Evolutionary conservation across 1,139 yeast genomes (phyloP).

Genomic region (Yamadazyma siamensis): DNA sequence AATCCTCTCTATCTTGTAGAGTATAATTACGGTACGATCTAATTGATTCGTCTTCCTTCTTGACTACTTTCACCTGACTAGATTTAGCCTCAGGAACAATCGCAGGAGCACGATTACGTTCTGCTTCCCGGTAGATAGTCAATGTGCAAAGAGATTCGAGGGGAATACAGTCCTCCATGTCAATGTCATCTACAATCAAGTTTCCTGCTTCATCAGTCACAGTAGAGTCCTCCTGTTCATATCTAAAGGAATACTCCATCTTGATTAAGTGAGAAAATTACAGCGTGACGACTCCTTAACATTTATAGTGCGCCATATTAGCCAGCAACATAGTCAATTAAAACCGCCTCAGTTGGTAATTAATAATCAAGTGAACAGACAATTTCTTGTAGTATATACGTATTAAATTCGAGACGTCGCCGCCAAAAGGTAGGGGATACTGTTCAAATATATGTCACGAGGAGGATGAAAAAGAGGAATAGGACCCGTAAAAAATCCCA

Average conservation of each 20-base stretch:
- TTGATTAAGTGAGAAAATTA: slow-evolving; percentile 1
- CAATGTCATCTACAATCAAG: slow-evolving; percentile 6
- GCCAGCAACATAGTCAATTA: neutral
- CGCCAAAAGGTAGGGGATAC: slow-evolving; percentile 1
- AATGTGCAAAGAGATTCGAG: slow-evolving; percentile 4
- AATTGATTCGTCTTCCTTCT: slow-evolving; percentile 1
- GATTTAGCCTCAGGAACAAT: slow-evolving; percentile 3
- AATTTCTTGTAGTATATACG: too few species aligned
- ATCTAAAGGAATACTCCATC: slow-evolving; percentile 7
- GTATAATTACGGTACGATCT: slow-evolving; percentile 5
- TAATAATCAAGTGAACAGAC: slow-evolving; percentile 1
- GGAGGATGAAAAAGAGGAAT: slow-evolving; percentile 1
- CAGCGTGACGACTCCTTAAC: too few species aligned
- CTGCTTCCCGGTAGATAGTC: slow-evolving; percentile 2
- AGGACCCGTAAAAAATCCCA: slow-evolving; percentile 2
- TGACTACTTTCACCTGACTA: slow-evolving; percentile 1
- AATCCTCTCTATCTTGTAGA: slow-evolving; percentile 4
- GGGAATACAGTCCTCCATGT: slow-evolving; percentile 7
- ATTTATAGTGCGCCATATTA: too few species aligned
- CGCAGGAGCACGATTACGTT: slow-evolving; percentile 3
- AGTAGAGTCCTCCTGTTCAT: slow-evolving; percentile 1
- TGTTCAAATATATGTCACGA: slow-evolving; percentile 1
- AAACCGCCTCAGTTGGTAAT: slow-evolving; percentile 2
- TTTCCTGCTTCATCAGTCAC: slow-evolving; percentile 8
- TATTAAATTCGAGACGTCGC: neutral